A percentile compares a stretch with the other conserved stretches of the same genome.
Conservation (phyloP, 306 rosid genomes). For the Vachellia pachyceras region DNA sequence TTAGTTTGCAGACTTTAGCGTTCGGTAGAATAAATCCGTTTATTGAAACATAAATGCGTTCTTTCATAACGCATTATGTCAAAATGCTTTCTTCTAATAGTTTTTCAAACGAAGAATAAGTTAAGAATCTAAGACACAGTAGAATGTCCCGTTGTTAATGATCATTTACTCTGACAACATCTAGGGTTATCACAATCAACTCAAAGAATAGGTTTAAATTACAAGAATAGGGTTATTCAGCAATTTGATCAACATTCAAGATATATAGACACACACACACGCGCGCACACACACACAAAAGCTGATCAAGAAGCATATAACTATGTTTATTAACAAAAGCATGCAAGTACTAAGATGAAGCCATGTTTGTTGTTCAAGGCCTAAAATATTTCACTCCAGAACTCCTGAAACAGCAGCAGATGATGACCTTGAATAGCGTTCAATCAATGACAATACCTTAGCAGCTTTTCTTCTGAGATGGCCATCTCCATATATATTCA, state of each 20-base stretch:
- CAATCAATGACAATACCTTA: conserved; percentile 61
- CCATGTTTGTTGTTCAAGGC: neutral
- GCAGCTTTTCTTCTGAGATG: conserved; percentile 67
- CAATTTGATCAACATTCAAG: neutral
- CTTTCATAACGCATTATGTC: no score
- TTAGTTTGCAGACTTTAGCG: no score
- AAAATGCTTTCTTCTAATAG: no score
- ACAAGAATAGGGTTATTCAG: neutral
- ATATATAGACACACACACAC: no score
- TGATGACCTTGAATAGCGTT: conserved; percentile 76
- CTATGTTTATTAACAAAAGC: conserved; percentile 21
- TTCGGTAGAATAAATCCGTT: no score
- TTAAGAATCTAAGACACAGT: neutral
- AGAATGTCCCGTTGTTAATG: neutral
- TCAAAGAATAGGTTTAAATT: neutral
- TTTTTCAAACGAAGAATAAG: no score
- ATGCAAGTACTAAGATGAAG: conserved; percentile 5
- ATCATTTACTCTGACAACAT: neutral
- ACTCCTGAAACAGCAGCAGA: conserved; percentile 59
- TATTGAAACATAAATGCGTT: no score
- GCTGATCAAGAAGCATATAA: conserved; percentile 1
- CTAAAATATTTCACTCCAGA: conserved; percentile 37
- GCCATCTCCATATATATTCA: conserved; percentile 56
- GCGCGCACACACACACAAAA: no score
- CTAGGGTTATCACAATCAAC: neutral